Evolutionary conservation across 2,329 filamentous ascomycete species (phyloP).

Genomic region (Raffaelea deltoideospora): DNA sequence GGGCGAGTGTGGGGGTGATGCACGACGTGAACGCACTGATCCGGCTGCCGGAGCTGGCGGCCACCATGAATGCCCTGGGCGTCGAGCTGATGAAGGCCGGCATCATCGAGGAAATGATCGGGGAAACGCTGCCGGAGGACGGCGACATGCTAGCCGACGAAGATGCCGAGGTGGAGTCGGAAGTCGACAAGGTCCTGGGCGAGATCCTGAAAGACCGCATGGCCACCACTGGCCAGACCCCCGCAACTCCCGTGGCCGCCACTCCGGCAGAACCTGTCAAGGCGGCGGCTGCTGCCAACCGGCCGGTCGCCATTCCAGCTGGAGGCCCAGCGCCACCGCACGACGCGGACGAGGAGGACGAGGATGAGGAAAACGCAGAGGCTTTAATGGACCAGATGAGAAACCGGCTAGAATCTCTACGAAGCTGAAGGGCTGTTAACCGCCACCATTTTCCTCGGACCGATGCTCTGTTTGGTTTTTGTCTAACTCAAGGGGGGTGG

Average conservation of each 20-base stretch:
- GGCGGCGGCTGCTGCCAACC: slow-evolving; percentile 25
- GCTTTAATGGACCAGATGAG: slow-evolving; percentile 91
- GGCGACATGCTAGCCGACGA: slow-evolving; percentile 49
- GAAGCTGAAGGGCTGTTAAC: slow-evolving; percentile 45
- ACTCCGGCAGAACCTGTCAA: slow-evolving; percentile 32
- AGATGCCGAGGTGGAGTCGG: slow-evolving; percentile 58
- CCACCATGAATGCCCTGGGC: slow-evolving; percentile 78
- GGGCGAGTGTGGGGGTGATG: slow-evolving; percentile 82
- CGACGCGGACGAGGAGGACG: slow-evolving; percentile 38
- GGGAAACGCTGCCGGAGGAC: slow-evolving; percentile 68
- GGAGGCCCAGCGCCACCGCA: slow-evolving; percentile 20
- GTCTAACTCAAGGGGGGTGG: neutral
- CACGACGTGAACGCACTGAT: slow-evolving; percentile 86
- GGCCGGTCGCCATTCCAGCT: slow-evolving; percentile 32
- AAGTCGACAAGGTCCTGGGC: slow-evolving; percentile 85
- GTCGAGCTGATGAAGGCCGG: slow-evolving; percentile 85
- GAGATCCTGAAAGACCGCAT: slow-evolving; percentile 79
- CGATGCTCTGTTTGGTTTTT: no score
- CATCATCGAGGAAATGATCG: slow-evolving; percentile 95
- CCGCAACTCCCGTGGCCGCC: slow-evolving; percentile 36
- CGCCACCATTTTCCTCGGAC: no score
- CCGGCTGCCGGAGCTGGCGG: slow-evolving; percentile 68
- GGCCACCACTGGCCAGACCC: slow-evolving; percentile 44
- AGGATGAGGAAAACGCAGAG: slow-evolving; percentile 76
- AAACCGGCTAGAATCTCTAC: slow-evolving; percentile 74